Evolutionary conservation across 2,329 filamentous ascomycete species (phyloP).

Genomic region (Tolypocladium ophioglossoides): DNA sequence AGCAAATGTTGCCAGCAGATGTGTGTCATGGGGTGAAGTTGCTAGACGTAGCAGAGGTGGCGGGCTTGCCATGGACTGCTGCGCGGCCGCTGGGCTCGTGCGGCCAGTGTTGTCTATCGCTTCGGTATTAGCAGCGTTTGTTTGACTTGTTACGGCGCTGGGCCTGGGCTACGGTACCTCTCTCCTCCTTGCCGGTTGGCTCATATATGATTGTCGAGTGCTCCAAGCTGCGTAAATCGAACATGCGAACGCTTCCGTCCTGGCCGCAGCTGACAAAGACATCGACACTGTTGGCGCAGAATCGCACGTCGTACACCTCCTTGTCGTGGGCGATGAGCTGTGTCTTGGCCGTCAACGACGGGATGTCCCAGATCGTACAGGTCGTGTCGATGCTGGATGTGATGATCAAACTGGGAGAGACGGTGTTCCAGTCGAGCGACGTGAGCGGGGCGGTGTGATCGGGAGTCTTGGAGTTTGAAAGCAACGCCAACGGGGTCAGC

Average conservation of each 20-base stretch:
- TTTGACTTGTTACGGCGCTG: background rate
- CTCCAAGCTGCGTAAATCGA: slow-evolving; percentile 89
- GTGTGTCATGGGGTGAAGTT: slow-evolving; percentile 89
- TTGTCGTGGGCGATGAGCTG: slow-evolving; percentile 98
- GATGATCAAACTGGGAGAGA: slow-evolving; percentile 94
- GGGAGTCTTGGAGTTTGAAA: slow-evolving; percentile 97
- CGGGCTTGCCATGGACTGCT: slow-evolving; percentile 67
- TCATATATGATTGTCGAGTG: slow-evolving; percentile 99
- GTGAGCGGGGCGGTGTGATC: slow-evolving; percentile 96
- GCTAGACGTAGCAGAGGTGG: slow-evolving; percentile 72
- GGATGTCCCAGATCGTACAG: slow-evolving; percentile 99
- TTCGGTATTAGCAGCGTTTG: slow-evolving; percentile 13
- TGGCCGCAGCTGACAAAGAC: slow-evolving; percentile 97
- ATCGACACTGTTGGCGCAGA: slow-evolving; percentile 96
- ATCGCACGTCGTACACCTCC: slow-evolving; percentile 96
- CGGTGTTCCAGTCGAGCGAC: slow-evolving; percentile 94
- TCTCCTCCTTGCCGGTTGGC: slow-evolving; percentile 75
- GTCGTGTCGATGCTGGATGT: slow-evolving; percentile 98
- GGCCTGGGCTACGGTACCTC: slow-evolving; percentile 39
- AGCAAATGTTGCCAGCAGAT: slow-evolving; percentile 94
- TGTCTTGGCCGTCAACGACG: slow-evolving; percentile 93
- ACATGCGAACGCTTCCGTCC: slow-evolving; percentile 97
- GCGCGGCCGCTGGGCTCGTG: slow-evolving; percentile 63
- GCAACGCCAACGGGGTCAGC: slow-evolving; percentile 78
- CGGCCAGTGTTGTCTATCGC: slow-evolving; percentile 45